phyloP scores from a whole-genome alignment of 352 stramenopile genomes.

The Phytopythium boreale region DNA sequence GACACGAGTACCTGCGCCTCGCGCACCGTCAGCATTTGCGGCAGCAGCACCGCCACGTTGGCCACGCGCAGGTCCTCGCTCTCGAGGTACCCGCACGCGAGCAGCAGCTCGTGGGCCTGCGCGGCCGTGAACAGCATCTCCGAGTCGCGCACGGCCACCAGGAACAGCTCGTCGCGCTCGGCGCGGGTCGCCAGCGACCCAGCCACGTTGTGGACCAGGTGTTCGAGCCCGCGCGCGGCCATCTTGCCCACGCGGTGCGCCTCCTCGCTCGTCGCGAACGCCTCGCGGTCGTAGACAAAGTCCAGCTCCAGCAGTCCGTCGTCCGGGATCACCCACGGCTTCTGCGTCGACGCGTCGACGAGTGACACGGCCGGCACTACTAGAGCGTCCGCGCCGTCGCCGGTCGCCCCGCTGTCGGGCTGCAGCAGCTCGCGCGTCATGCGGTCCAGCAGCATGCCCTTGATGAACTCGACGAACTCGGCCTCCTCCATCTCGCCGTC shows the following conservation, averaged over 20 bases:
- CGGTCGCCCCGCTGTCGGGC: conserved; percentile 7
- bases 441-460: conserved; percentile 49
- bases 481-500: conserved; percentile 77
- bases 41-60: conserved; percentile 65
- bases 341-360: conserved; percentile 52
- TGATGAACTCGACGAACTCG: conserved; percentile 86
- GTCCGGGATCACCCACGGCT: conserved; percentile 62
- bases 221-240: conserved; percentile 58
- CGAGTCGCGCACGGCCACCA: conserved; percentile 72
- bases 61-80: conserved; percentile 53
- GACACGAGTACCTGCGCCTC: conserved; percentile 74
- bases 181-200: conserved; percentile 42
- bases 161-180: conserved; percentile 77
- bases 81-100: conserved; percentile 67
- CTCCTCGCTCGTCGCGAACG: conserved; percentile 55
- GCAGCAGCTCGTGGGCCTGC: conserved; percentile 79
- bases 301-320: conserved; percentile 63
- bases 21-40: conserved; percentile 82
- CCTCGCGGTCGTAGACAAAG: conserved; percentile 79
- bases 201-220: conserved; percentile 73
- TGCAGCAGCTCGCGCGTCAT: conserved; percentile 51
- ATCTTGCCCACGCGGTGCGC: conserved; percentile 53
- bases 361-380: conserved; percentile 23
- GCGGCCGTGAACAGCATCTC: conserved; percentile 76
- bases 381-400: conserved; percentile 7